These are phyloP conservation scores for Dovyalis caffra DNA, from an alignment of 345 rosid genomes.

Conservation along the genomic window DNA sequence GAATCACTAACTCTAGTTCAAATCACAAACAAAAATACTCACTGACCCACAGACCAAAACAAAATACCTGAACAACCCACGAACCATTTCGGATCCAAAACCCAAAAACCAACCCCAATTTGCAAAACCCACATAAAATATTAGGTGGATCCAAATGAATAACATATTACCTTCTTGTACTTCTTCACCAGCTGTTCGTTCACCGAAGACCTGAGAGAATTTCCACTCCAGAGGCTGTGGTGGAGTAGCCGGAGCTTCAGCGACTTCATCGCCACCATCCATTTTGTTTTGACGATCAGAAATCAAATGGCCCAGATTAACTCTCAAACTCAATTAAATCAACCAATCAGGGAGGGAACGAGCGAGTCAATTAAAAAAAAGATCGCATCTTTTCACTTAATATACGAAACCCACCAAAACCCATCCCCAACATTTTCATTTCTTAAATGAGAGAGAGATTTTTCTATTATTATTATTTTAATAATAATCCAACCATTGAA, in stretches of 20 bases:
- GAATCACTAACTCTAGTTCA: not conserved
- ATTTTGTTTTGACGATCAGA: conserved; percentile 32
- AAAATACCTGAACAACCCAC: conserved; percentile 16
- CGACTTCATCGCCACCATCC: conserved; percentile 58
- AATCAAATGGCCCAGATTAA: conserved; percentile 22
- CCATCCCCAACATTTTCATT: not conserved
- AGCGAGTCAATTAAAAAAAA: conserved; percentile 9
- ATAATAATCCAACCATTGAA: not conserved
- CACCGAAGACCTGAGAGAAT: conserved; percentile 99
- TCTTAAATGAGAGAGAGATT: conserved; percentile 10
- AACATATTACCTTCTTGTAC: conserved; percentile 56
- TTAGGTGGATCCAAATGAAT: conserved; percentile 44
- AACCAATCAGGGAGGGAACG: not conserved
- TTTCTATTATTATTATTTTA: not conserved
- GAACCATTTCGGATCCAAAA: conserved; percentile 63
- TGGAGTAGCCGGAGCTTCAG: conserved; percentile 47
- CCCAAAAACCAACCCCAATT: conserved; percentile 40
- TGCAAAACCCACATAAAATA: not conserved
- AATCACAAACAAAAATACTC: conserved; percentile 21
- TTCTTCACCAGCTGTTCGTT: conserved; percentile 91
- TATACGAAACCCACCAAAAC: conserved; percentile 14
- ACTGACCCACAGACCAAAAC: conserved; percentile 36
- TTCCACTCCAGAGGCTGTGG: conserved; percentile 84
- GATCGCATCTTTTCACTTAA: conserved; percentile 21
- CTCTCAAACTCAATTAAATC: not conserved